phyloP scores from a whole-genome alignment of 345 rosid genomes.

The Sonneratia caseolaris region DNA sequence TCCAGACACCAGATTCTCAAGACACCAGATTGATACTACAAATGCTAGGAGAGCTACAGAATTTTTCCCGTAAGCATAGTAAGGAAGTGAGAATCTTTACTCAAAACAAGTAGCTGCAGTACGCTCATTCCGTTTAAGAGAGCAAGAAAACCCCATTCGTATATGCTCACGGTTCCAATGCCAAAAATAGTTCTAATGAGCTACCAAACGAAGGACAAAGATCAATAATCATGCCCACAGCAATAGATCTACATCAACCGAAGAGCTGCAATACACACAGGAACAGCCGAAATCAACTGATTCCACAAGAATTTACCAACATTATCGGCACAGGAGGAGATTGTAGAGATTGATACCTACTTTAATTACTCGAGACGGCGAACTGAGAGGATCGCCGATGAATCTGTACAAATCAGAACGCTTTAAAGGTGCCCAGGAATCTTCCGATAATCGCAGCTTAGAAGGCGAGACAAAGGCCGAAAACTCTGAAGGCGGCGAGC shows the following conservation, averaged over 20 bases:
- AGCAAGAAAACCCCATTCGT: neutral
- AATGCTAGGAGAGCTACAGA: neutral
- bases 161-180: neutral
- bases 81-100: neutral
- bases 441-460: neutral
- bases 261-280: neutral
- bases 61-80: neutral
- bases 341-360: neutral
- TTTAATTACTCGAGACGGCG: neutral
- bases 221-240: neutral
- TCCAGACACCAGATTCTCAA: neutral
- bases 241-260: constrained; percentile 6
- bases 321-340: neutral
- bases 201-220: neutral
- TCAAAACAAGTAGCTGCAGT: neutral
- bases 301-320: neutral
- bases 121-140: neutral
- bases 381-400: constrained; percentile 3
- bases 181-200: neutral
- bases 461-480: neutral
- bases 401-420: constrained; percentile 3
- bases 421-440: neutral
- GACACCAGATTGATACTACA: neutral
- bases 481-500: neutral
- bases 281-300: neutral